phyloP scores from a whole-genome alignment of 2,329 filamentous ascomycete genomes.

The Xenosphaeropsis pyriputrescens region DNA sequence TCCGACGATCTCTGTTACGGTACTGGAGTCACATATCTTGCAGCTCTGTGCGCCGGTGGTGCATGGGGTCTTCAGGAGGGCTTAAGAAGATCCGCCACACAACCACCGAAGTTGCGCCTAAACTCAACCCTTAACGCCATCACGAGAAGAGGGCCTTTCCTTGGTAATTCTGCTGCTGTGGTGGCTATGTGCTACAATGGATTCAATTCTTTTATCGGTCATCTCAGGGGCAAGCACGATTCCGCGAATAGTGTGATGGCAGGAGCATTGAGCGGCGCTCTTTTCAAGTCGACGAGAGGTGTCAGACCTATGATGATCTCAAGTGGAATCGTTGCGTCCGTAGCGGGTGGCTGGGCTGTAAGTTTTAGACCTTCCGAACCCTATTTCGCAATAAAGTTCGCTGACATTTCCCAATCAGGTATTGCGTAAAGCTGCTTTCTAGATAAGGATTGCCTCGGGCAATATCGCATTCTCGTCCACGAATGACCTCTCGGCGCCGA shows the following conservation, averaged over 20 bases:
- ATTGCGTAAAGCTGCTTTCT: conserved; percentile 33
- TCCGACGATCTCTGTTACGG: conserved; percentile 98
- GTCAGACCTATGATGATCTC: conserved; percentile 89
- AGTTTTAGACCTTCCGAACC: conserved; percentile 22
- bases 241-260: conserved; percentile 76
- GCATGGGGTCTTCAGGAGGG: conserved; percentile 89
- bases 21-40: conserved; percentile 83
- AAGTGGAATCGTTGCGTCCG: conserved; percentile 70
- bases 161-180: conserved; percentile 92
- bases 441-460: conserved; percentile 8
- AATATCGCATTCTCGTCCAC: conserved; percentile 4
- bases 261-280: conserved; percentile 74
- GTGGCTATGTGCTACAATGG: conserved; percentile 95
- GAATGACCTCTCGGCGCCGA: too few species aligned
- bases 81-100: conserved; percentile 58
- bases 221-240: conserved; percentile 74
- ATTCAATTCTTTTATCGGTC: conserved; percentile 72
- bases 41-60: conserved; percentile 75
- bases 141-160: conserved; percentile 81
- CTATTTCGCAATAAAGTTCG: background rate
- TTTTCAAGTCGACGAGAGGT: conserved; percentile 94
- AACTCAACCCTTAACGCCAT: conserved; percentile 93
- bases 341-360: conserved; percentile 87
- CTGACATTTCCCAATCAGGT: conserved; percentile 22
- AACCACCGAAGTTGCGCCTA: conserved; percentile 78